Percentiles rank a stretch among this genome's conserved stretches.
These are phyloP conservation scores for Candida anglica DNA, from an alignment of 805 yeast genomes.

Conservation along the genomic window DNA sequence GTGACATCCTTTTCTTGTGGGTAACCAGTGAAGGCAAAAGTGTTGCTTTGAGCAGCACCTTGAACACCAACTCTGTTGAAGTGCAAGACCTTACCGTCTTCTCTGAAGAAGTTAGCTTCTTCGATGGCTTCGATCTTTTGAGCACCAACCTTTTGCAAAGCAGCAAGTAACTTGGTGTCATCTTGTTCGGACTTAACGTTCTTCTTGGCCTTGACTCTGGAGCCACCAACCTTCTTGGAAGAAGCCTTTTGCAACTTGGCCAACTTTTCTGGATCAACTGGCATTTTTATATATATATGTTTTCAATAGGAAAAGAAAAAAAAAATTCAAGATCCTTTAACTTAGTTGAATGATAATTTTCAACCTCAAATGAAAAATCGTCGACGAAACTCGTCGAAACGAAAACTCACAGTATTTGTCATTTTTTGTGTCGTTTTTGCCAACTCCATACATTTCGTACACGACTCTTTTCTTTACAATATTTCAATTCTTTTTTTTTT, in stretches of 20 bases:
- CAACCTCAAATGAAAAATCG: slow-evolving; percentile 1
- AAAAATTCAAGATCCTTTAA: neutral
- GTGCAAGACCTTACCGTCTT: slow-evolving; percentile 93
- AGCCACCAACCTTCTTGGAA: slow-evolving; percentile 73
- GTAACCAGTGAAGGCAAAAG: slow-evolving; percentile 91
- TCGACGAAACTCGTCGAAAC: slow-evolving; percentile 4
- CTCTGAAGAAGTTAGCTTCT: slow-evolving; percentile 97
- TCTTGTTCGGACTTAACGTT: slow-evolving; percentile 68
- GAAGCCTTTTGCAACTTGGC: slow-evolving; percentile 87
- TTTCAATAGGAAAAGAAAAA: neutral
- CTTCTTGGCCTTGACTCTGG: slow-evolving; percentile 92
- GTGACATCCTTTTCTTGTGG: slow-evolving; percentile 90
- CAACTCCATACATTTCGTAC: slow-evolving; percentile 4
- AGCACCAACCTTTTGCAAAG: slow-evolving; percentile 85
- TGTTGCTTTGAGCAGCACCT: slow-evolving; percentile 85
- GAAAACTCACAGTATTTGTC: neutral
- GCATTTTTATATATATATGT: slow-evolving; percentile 63
- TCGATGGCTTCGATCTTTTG: slow-evolving; percentile 85
- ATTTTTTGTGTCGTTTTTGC: slow-evolving; percentile 1
- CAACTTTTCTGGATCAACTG: slow-evolving; percentile 89
- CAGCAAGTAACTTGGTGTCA: slow-evolving; percentile 85
- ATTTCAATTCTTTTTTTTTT: neutral
- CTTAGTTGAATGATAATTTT: slow-evolving; percentile 1
- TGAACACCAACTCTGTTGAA: slow-evolving; percentile 96
- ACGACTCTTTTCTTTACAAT: slow-evolving; percentile 2